Evolutionary conservation across 306 rosid species (phyloP).

Genomic region (Malus sieversii): DNA sequence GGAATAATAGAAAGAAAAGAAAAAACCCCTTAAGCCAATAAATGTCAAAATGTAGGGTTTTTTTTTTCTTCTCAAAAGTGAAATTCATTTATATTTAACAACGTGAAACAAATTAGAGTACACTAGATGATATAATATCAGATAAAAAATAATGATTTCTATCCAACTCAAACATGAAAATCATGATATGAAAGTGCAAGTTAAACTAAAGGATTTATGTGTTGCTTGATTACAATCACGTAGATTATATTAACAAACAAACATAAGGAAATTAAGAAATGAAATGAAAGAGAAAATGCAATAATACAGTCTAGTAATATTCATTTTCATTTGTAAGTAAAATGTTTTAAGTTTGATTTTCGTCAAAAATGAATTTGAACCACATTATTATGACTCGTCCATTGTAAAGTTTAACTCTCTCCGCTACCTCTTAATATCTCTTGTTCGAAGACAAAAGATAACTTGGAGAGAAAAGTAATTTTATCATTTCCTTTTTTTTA

Average conservation of each 20-base stretch:
- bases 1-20: background rate
- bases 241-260: too few species aligned
- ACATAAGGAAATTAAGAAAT: background rate
- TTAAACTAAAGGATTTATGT: background rate
- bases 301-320: too few species aligned
- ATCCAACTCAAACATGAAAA: background rate
- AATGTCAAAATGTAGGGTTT: background rate
- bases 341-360: fast-evolving
- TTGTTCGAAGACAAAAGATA: background rate
- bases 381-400: too few species aligned
- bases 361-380: too few species aligned
- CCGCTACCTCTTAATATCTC: fast-evolving
- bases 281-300: background rate
- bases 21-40: background rate
- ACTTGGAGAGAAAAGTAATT: background rate
- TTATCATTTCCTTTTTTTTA: background rate
- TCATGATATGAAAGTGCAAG: background rate
- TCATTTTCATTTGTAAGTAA: too few species aligned
- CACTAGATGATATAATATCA: too few species aligned
- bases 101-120: too few species aligned
- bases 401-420: fast-evolving
- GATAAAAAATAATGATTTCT: background rate
- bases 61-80: too few species aligned
- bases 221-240: too few species aligned
- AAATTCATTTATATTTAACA: too few species aligned